These are phyloP conservation scores for Ulota crispa DNA, from an alignment of 225 moss, liverwort and hornwort species.

Conservation along the genomic window DNA sequence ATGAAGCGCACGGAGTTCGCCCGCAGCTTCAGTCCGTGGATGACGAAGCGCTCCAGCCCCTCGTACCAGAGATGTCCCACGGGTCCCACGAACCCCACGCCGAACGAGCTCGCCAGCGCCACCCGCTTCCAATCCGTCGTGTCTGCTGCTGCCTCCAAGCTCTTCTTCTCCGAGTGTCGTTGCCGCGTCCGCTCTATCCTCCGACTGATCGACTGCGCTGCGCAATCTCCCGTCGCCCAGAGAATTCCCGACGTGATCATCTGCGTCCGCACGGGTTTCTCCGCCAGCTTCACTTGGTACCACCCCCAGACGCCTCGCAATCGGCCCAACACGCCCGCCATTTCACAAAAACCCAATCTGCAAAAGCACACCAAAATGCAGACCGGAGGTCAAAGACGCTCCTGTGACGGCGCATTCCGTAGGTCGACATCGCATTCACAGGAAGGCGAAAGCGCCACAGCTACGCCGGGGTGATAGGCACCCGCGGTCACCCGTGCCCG, in stretches of 20 bases:
- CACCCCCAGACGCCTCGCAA: conserved; percentile 71
- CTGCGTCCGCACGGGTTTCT: conserved; percentile 75
- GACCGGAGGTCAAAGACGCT: neutral
- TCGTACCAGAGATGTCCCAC: conserved; percentile 92
- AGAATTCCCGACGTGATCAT: conserved; percentile 78
- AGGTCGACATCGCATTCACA: neutral
- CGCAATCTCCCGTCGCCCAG: conserved; percentile 79
- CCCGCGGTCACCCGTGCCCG: neutral
- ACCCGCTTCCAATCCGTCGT: conserved; percentile 57
- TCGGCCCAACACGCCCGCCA: conserved; percentile 52
- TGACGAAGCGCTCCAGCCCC: conserved; percentile 65
- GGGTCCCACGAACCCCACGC: conserved; percentile 81
- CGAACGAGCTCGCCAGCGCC: conserved; percentile 71
- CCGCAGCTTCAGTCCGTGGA: conserved; percentile 55
- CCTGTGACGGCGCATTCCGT: neutral
- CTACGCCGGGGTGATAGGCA: neutral
- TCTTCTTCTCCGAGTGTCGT: neutral
- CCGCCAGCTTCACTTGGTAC: conserved; percentile 71
- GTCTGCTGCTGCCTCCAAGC: neutral
- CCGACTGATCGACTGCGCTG: conserved; percentile 67
- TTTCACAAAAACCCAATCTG: neutral
- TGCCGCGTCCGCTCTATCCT: conserved; percentile 21
- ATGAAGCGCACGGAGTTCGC: conserved; percentile 65
- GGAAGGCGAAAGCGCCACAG: neutral
- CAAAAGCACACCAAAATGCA: neutral